phyloP scores from a whole-genome alignment of 2,329 filamentous ascomycete species.

The Colletotrichum abscissum region DNA sequence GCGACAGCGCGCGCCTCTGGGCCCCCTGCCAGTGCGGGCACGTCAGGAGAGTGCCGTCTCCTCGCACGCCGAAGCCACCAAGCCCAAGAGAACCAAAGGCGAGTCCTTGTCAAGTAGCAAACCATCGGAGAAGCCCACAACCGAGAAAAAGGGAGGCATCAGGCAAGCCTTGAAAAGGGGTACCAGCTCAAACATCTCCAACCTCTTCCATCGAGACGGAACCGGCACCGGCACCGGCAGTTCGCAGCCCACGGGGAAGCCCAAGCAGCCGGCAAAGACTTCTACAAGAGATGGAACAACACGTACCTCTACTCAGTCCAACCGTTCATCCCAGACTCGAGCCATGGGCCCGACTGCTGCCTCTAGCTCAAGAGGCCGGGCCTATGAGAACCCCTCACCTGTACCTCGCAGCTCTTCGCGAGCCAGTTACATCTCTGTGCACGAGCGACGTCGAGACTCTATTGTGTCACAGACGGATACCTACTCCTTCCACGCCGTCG shows the following conservation, averaged over 20 bases:
- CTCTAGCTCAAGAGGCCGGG: constrained; percentile 31
- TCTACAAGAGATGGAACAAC: not conserved
- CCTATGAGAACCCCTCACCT: constrained; percentile 38
- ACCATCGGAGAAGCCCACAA: constrained; percentile 36
- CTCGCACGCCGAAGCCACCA: constrained; percentile 40
- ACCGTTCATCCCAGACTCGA: constrained; percentile 18
- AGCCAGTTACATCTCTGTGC: constrained; percentile 61
- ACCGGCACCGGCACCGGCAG: constrained; percentile 36
- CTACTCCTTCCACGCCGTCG: constrained; percentile 61
- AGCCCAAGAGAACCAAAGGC: constrained; percentile 44
- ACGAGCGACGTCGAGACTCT: constrained; percentile 64
- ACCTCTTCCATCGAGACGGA: constrained; percentile 61
- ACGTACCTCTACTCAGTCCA: constrained; percentile 7
- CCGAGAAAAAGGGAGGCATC: constrained; percentile 59
- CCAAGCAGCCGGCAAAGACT: constrained; percentile 39
- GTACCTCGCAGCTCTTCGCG: constrained; percentile 55
- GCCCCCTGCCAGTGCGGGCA: constrained; percentile 33
- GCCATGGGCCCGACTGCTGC: constrained; percentile 34
- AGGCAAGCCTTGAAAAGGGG: constrained; percentile 65
- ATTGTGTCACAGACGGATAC: constrained; percentile 67
- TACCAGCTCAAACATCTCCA: constrained; percentile 57
- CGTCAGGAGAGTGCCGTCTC: constrained; percentile 37
- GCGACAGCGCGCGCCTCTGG: constrained; percentile 51
- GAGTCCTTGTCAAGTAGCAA: constrained; percentile 39
- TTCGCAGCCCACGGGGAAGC: constrained; percentile 31